Conservation (phyloP, 2,329 filamentous ascomycete genomes). For the Dothistroma pini region DNA sequence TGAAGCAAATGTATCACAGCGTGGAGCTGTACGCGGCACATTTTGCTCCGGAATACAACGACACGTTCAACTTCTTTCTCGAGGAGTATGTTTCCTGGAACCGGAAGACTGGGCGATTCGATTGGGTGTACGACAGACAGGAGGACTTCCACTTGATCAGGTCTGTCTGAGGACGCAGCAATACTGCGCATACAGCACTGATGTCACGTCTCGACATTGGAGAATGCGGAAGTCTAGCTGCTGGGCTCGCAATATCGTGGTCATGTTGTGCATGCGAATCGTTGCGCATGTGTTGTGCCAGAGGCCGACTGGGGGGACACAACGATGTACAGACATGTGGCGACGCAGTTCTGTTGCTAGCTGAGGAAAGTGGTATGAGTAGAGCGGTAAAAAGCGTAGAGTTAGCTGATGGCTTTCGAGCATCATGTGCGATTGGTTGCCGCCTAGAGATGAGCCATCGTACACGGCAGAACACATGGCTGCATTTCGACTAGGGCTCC, state of each 20-base stretch:
- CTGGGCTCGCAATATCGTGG: not conserved
- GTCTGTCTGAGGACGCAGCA: not conserved
- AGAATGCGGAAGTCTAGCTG: not conserved
- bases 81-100: constrained; percentile 26
- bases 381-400: not conserved
- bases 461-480: not conserved
- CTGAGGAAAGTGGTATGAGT: not conserved
- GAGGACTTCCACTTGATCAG: constrained; percentile 21
- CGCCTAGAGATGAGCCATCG: not conserved
- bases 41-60: constrained; percentile 18
- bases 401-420: not conserved
- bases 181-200: not conserved
- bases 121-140: constrained; percentile 24
- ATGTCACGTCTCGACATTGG: not conserved
- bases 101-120: constrained; percentile 12
- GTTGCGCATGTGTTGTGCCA: not conserved
- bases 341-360: not conserved
- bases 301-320: no score
- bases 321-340: no score
- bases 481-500: not conserved
- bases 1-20: constrained; percentile 21
- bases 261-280: not conserved
- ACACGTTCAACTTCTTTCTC: constrained; percentile 18
- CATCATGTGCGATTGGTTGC: not conserved
- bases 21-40: constrained; percentile 22